A percentile compares a stretch with the other conserved stretches of the same genome.
phyloP scores from a whole-genome alignment of 768 basidiomycete species.

The Butyriboletus loyo region DNA sequence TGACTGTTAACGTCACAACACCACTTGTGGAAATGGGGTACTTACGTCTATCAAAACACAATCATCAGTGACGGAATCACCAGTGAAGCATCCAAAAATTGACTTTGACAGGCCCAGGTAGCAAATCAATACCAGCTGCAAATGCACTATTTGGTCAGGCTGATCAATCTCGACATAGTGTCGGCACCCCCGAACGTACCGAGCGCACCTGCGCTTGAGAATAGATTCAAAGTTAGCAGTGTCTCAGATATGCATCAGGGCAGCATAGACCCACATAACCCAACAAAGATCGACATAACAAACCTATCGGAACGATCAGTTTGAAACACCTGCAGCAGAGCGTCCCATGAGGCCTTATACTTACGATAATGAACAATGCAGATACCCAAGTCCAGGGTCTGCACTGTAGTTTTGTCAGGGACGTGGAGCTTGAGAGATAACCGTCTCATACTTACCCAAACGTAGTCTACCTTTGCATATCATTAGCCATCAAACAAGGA shows the following conservation, averaged over 20 bases:
- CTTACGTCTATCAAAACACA: conserved; percentile 1
- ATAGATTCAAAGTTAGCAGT: not conserved
- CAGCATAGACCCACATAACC: not conserved
- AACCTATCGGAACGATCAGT: too few relatives aligned
- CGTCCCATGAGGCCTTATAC: not conserved
- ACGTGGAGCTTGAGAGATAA: not conserved
- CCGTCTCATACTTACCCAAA: too few relatives aligned
- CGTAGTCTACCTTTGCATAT: too few relatives aligned
- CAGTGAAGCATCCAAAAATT: not conserved
- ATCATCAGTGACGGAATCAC: not conserved
- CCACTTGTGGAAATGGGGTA: not conserved
- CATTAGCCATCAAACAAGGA: too few relatives aligned
- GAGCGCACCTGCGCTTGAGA: not conserved
- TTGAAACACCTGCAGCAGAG: not conserved
- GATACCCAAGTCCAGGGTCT: conserved; percentile 5
- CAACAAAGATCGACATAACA: conserved; percentile 5
- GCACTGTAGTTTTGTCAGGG: not conserved
- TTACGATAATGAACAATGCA: too few relatives aligned
- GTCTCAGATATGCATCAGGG: not conserved
- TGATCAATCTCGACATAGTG: not conserved
- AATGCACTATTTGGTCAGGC: not conserved
- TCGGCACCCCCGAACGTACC: not conserved
- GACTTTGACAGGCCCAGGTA: conserved; percentile 6
- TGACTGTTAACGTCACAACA: not conserved
- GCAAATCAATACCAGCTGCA: conserved; percentile 1